phyloP scores from a whole-genome alignment of 345 rosid genomes.

The Aegle marmelos region DNA sequence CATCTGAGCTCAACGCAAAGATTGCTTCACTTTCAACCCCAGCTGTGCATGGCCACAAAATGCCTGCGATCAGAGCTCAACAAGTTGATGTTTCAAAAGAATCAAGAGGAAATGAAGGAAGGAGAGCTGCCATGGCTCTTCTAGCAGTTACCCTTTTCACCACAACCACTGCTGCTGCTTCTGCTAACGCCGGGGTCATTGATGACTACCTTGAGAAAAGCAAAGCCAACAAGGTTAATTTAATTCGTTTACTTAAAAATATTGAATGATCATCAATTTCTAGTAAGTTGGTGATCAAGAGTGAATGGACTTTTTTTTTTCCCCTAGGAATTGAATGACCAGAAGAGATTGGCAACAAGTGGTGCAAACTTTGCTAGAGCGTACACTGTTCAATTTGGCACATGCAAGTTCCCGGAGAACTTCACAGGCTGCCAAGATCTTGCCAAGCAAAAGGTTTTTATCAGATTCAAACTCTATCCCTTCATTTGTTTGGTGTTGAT shows the following conservation, averaged over 20 bases:
- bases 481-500: background rate
- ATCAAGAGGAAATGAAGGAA: conserved; percentile 41
- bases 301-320: background rate
- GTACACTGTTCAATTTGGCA: conserved; percentile 83
- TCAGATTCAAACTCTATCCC: background rate
- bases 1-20: conserved; percentile 65
- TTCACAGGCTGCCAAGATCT: conserved; percentile 99
- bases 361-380: conserved; percentile 98
- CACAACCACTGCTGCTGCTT: conserved; percentile 51
- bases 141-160: conserved; percentile 77
- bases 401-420: conserved; percentile 98
- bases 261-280: background rate
- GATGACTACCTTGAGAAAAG: conserved; percentile 97
- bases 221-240: conserved; percentile 83
- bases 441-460: conserved; percentile 86
- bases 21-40: conserved; percentile 38
- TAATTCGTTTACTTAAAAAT: background rate
- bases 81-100: conserved; percentile 28
- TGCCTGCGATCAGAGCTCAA: conserved; percentile 25
- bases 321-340: conserved; percentile 79
- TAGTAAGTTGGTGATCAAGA: background rate
- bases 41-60: conserved; percentile 37
- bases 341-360: conserved; percentile 94
- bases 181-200: conserved; percentile 75
- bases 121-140: conserved; percentile 67